These are phyloP conservation scores for Aspergillus sp. DNA, from an alignment of 2,329 filamentous ascomycete genomes.

Conservation along the genomic window DNA sequence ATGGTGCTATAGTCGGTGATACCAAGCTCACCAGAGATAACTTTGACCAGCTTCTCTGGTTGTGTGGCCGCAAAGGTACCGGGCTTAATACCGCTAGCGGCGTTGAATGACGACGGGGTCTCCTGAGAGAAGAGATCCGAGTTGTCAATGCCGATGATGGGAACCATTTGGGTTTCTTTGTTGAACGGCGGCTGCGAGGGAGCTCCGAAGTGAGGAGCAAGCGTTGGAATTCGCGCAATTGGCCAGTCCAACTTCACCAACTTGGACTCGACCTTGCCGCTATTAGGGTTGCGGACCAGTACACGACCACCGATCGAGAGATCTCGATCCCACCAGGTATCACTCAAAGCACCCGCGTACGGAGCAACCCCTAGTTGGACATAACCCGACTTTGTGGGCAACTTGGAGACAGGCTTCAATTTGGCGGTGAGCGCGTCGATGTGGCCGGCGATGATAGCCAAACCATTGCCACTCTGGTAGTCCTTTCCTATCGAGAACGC, in stretches of 20 bases:
- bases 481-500: constrained; percentile 79
- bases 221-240: constrained; percentile 85
- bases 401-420: constrained; percentile 85
- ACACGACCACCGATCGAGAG: constrained; percentile 87
- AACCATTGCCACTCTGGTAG: constrained; percentile 81
- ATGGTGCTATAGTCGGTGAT: constrained; percentile 72
- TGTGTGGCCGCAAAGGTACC: constrained; percentile 80
- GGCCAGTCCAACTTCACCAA: constrained; percentile 93
- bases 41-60: constrained; percentile 77
- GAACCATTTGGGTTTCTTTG: constrained; percentile 88
- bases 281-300: constrained; percentile 69
- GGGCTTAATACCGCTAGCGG: constrained; percentile 44
- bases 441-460: constrained; percentile 86
- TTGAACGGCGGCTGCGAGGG: constrained; percentile 69
- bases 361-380: constrained; percentile 87
- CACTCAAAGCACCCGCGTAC: constrained; percentile 83
- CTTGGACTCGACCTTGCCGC: constrained; percentile 74
- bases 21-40: constrained; percentile 76
- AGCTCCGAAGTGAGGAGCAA: constrained; percentile 91
- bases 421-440: constrained; percentile 89
- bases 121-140: constrained; percentile 51
- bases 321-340: constrained; percentile 97
- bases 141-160: constrained; percentile 86
- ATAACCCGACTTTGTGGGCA: constrained; percentile 82
- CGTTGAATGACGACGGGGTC: constrained; percentile 23